Conservation (phyloP, 768 basidiomycete genomes). For the Pleurotus tuoliensis region DNA sequence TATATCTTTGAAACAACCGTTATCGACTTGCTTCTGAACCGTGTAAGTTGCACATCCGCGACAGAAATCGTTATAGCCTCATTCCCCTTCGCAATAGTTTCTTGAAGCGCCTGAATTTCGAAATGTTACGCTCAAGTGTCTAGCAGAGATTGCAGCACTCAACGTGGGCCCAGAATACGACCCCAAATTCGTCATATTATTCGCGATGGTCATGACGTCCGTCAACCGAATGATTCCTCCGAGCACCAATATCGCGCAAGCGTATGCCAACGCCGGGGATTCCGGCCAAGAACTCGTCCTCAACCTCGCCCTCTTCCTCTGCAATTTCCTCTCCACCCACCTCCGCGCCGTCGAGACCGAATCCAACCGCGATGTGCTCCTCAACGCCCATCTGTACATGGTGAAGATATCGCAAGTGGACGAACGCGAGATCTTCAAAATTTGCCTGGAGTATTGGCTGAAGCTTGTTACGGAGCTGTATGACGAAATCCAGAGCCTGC, state of each 20-base stretch:
- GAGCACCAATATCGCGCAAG: constrained; percentile 89
- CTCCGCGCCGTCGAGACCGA: constrained; percentile 93
- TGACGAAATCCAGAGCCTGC: constrained; percentile 92
- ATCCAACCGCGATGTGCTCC: constrained; percentile 82
- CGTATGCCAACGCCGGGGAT: constrained; percentile 86
- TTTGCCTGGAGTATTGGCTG: constrained; percentile 96
- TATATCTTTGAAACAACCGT: constrained; percentile 99
- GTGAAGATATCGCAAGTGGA: constrained; percentile 98
- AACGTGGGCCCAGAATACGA: constrained; percentile 97
- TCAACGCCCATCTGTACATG: constrained; percentile 97
- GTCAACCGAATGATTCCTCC: constrained; percentile 97
- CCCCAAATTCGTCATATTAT: constrained; percentile 94
- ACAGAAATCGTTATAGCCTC: not conserved
- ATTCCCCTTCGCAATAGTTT: constrained; percentile 55
- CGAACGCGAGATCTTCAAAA: constrained; percentile 99
- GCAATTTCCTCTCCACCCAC: constrained; percentile 93
- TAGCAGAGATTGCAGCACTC: constrained; percentile 93
- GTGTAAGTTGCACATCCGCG: constrained; percentile 52
- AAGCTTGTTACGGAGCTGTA: constrained; percentile 96
- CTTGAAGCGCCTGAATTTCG: constrained; percentile 96
- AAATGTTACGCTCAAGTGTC: constrained; percentile 93
- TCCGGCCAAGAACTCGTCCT: constrained; percentile 95
- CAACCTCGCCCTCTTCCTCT: constrained; percentile 95
- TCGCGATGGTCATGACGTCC: constrained; percentile 98
- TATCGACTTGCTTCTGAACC: constrained; percentile 87